Evolutionary conservation across 306 rosid species (phyloP).

Genomic region (Biancaea sappan): DNA sequence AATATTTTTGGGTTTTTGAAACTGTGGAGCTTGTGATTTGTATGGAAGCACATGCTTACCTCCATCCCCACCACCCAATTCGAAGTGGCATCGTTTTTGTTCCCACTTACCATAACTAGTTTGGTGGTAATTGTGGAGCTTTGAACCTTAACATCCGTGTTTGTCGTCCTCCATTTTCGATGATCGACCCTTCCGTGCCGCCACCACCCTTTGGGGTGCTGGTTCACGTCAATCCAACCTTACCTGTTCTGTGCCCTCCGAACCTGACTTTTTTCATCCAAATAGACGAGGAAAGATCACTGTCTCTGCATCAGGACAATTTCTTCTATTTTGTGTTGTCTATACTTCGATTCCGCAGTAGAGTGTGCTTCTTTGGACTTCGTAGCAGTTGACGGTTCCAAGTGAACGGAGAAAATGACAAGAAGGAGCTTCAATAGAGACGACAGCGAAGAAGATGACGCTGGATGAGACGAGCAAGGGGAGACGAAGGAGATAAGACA

Average conservation of each 20-base stretch:
- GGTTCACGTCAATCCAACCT: slow-evolving; percentile 2
- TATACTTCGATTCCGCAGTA: too few species aligned
- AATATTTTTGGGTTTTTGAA: slow-evolving; percentile 40
- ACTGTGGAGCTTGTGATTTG: slow-evolving; percentile 17
- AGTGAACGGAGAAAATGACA: too few species aligned
- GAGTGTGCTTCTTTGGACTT: too few species aligned
- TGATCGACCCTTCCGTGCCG: slow-evolving; percentile 14
- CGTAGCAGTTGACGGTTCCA: too few species aligned
- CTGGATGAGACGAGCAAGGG: too few species aligned
- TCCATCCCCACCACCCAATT: slow-evolving; percentile 2
- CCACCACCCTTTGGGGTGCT: slow-evolving; percentile 24
- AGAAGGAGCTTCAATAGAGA: too few species aligned
- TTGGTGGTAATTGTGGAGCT: background rate
- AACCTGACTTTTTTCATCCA: slow-evolving; percentile 19
- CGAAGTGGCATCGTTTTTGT: slow-evolving; percentile 34
- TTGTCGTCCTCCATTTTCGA: slow-evolving; percentile 13
- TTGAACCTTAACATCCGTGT: slow-evolving; percentile 4
- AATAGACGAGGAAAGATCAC: slow-evolving; percentile 42
- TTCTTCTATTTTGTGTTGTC: background rate
- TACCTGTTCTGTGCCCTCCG: background rate
- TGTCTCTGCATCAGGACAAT: slow-evolving; percentile 42
- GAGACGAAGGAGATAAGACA: too few species aligned
- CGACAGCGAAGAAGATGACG: too few species aligned
- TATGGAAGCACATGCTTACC: slow-evolving; percentile 36
- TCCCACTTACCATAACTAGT: background rate